phyloP scores from a whole-genome alignment of 192 early-diverging fungal genomes.

The Entomortierella lignicola region DNA sequence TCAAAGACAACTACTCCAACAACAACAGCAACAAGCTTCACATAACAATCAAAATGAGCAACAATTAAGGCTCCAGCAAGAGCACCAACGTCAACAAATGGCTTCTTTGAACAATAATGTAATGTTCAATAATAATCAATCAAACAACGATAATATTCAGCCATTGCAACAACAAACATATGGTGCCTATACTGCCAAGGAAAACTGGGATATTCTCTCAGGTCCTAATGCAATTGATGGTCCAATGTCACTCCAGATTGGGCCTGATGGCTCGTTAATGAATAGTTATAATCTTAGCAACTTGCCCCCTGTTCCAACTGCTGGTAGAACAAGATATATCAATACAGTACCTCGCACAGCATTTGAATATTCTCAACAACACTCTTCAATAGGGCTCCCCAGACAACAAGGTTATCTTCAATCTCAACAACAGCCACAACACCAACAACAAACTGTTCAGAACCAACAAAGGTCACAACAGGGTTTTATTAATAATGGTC shows the following conservation, averaged over 20 bases:
- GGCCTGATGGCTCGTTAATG: constrained; percentile 31
- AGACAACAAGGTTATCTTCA: constrained; percentile 10
- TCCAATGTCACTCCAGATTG: constrained; percentile 37
- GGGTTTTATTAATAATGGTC: constrained; percentile 15
- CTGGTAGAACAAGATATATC: constrained; percentile 43
- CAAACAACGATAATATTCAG: constrained; percentile 23
- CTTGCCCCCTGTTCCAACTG: constrained; percentile 47
- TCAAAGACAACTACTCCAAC: constrained; percentile 13
- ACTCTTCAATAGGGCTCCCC: constrained; percentile 18
- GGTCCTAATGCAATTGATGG: constrained; percentile 48
- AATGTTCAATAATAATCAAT: constrained; percentile 20
- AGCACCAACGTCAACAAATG: constrained; percentile 15
- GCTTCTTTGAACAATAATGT: neutral
- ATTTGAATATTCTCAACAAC: constrained; percentile 28
- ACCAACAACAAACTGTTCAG: constrained; percentile 22
- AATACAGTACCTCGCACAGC: constrained; percentile 24
- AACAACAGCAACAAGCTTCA: constrained; percentile 12
- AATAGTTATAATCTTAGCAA: constrained; percentile 39
- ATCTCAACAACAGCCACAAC: constrained; percentile 15
- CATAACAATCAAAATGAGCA: constrained; percentile 12
- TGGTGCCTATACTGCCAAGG: constrained; percentile 15
- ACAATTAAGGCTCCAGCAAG: constrained; percentile 17
- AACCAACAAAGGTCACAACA: constrained; percentile 8
- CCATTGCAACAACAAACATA: constrained; percentile 17
- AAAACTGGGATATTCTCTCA: constrained; percentile 48